These are phyloP conservation scores for Tetratostichococcus sp. DNA, from an alignment of 139 green algal species.

Conservation along the genomic window DNA sequence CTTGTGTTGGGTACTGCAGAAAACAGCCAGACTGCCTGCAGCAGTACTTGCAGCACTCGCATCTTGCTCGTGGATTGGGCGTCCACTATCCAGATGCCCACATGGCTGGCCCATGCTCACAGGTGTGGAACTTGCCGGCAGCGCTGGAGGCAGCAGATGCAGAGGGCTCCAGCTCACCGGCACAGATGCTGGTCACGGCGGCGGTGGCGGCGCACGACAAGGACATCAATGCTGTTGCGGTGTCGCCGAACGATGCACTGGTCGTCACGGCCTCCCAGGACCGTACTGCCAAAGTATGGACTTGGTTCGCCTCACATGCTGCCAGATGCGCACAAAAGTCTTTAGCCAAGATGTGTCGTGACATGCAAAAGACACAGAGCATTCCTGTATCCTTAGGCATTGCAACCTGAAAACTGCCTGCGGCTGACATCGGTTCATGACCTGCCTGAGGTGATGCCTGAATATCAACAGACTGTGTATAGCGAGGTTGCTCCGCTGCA, in stretches of 20 bases:
- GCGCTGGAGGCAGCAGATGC: constrained; percentile 3
- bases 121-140: constrained; percentile 67
- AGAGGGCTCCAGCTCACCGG: not conserved
- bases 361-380: not conserved
- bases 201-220: constrained; percentile 94
- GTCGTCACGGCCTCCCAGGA: constrained; percentile 80
- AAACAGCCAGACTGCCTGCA: no score
- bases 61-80: no score
- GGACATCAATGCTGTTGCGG: constrained; percentile 90
- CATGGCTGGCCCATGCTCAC: not conserved
- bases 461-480: no score
- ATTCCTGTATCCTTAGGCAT: not conserved
- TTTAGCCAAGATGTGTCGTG: no score
- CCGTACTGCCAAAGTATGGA: constrained; percentile 64
- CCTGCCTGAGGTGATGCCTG: no score
- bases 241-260: constrained; percentile 60
- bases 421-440: no score
- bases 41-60: no score
- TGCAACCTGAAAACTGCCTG: no score
- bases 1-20: no score
- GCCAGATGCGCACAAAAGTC: no score
- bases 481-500: no score
- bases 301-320: not conserved
- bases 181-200: constrained; percentile 47
- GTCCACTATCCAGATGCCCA: no score